These are phyloP conservation scores for Leucocoprinus sp. DNA, from an alignment of 768 basidiomycete genomes.

Conservation along the genomic window DNA sequence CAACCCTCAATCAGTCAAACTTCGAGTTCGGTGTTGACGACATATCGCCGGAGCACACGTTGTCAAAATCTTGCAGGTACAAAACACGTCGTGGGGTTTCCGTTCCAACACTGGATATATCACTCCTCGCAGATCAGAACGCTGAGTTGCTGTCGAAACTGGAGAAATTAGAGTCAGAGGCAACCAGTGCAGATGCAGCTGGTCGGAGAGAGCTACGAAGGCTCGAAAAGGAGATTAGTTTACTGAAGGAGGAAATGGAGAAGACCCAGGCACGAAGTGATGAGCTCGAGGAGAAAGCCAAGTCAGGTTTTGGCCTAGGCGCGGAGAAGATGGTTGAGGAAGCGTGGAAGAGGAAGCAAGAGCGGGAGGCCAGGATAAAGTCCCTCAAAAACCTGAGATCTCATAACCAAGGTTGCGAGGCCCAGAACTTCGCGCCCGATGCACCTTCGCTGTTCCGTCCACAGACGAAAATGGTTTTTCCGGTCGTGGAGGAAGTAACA, in stretches of 20 bases:
- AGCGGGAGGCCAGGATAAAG: conserved; percentile 46
- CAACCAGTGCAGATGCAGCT: conserved; percentile 52
- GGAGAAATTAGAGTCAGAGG: conserved; percentile 67
- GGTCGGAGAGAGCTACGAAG: conserved; percentile 63
- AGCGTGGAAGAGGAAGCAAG: conserved; percentile 37
- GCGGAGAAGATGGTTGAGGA: conserved; percentile 34
- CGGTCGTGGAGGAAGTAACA: conserved; percentile 11
- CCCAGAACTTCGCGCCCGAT: conserved; percentile 57
- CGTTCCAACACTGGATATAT: conserved; percentile 60
- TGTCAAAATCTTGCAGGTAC: conserved; percentile 16
- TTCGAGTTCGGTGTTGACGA: conserved; percentile 14
- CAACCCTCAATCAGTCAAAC: conserved; percentile 2
- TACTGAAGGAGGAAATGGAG: conserved; percentile 69
- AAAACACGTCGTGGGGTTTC: conserved; percentile 42
- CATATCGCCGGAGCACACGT: conserved; percentile 1
- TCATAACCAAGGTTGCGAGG: conserved; percentile 22
- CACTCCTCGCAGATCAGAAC: conserved; percentile 74
- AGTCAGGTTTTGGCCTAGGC: conserved; percentile 32
- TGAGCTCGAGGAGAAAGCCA: conserved; percentile 62
- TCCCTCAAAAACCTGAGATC: conserved; percentile 33
- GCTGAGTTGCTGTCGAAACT: conserved; percentile 70
- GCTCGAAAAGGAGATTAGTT: conserved; percentile 75
- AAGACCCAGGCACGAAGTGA: conserved; percentile 62
- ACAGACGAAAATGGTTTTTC: no score
- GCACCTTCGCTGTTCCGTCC: conserved; percentile 31